A percentile compares a stretch with the other conserved stretches of the same genome.
These are phyloP conservation scores for Scheffersomyces ergatensis DNA, from an alignment of 805 yeast genomes.

Conservation along the genomic window DNA sequence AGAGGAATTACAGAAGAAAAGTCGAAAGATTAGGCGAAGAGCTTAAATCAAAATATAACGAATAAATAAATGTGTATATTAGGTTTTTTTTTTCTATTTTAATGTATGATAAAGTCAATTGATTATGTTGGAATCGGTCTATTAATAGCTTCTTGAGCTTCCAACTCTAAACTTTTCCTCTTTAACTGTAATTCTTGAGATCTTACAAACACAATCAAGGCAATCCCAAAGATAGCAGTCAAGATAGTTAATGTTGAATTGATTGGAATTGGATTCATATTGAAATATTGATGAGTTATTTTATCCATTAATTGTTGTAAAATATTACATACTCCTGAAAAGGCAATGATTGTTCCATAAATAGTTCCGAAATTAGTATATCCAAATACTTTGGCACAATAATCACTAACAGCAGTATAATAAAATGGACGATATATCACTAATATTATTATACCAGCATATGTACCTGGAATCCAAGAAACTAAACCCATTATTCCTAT, in stretches of 20 bases:
- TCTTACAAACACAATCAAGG: slow-evolving; percentile 44
- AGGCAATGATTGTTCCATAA: slow-evolving; percentile 80
- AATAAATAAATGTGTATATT: slow-evolving; percentile 4
- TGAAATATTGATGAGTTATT: slow-evolving; percentile 63
- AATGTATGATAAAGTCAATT: not conserved
- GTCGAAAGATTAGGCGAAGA: slow-evolving; percentile 10
- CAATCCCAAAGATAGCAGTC: slow-evolving; percentile 52
- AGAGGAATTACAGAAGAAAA: slow-evolving; percentile 10
- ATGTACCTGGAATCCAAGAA: slow-evolving; percentile 53
- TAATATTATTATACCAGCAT: slow-evolving; percentile 65
- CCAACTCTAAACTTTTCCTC: slow-evolving; percentile 54
- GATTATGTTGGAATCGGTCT: slow-evolving; percentile 40
- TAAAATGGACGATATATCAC: slow-evolving; percentile 89
- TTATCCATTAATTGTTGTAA: slow-evolving; percentile 68
- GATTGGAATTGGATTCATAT: slow-evolving; percentile 78
- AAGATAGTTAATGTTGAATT: slow-evolving; percentile 53
- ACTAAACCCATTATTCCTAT: slow-evolving; percentile 75
- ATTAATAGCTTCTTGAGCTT: slow-evolving; percentile 60
- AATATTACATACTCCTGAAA: slow-evolving; percentile 79
- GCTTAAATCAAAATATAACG: too few relatives aligned
- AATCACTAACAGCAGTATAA: slow-evolving; percentile 90
- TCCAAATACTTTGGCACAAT: slow-evolving; percentile 90
- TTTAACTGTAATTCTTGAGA: slow-evolving; percentile 39
- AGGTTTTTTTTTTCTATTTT: not conserved
- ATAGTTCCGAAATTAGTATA: slow-evolving; percentile 88